These are phyloP conservation scores for Pisolithus albus DNA, from an alignment of 768 basidiomycete species.

Conservation along the genomic window DNA sequence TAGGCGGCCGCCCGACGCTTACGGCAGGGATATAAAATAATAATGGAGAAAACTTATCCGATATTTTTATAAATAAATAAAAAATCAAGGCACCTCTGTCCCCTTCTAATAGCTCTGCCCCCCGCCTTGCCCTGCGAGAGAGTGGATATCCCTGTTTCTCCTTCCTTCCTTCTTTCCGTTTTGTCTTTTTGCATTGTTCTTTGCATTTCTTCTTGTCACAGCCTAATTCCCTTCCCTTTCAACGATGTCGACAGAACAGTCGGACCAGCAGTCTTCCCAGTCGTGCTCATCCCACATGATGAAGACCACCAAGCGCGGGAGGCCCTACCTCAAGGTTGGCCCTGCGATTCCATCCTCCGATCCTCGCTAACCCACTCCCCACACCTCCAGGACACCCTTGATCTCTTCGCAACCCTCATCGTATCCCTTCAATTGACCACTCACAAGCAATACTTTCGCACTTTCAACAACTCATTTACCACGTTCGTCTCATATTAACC, in stretches of 20 bases:
- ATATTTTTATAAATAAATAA: too few relatives aligned
- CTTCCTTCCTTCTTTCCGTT: conserved; percentile 28
- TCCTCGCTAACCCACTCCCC: neutral
- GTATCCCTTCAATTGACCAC: conserved; percentile 84
- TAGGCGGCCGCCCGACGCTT: too few relatives aligned
- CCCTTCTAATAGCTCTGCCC: neutral
- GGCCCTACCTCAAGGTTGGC: conserved; percentile 84
- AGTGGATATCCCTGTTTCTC: conserved; percentile 4
- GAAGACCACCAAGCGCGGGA: conserved; percentile 95
- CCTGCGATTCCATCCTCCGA: conserved; percentile 2
- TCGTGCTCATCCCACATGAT: conserved; percentile 88
- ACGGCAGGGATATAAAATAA: too few relatives aligned
- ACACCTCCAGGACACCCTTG: conserved; percentile 78
- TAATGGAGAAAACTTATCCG: too few relatives aligned
- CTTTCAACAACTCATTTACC: conserved; percentile 89
- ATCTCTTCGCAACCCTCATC: conserved; percentile 94
- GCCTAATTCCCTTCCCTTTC: conserved; percentile 15
- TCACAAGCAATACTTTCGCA: conserved; percentile 95
- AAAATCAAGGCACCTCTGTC: too few relatives aligned
- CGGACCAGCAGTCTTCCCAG: conserved; percentile 32
- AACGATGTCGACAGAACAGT: conserved; percentile 36
- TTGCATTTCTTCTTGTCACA: conserved; percentile 18
- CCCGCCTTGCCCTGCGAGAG: conserved; percentile 17
- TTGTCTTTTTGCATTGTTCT: conserved; percentile 19
- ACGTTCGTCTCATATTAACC: conserved; percentile 54